These are phyloP conservation scores for Leucosporidium yakuticum DNA, from an alignment of 768 basidiomycete genomes.

Conservation along the genomic window DNA sequence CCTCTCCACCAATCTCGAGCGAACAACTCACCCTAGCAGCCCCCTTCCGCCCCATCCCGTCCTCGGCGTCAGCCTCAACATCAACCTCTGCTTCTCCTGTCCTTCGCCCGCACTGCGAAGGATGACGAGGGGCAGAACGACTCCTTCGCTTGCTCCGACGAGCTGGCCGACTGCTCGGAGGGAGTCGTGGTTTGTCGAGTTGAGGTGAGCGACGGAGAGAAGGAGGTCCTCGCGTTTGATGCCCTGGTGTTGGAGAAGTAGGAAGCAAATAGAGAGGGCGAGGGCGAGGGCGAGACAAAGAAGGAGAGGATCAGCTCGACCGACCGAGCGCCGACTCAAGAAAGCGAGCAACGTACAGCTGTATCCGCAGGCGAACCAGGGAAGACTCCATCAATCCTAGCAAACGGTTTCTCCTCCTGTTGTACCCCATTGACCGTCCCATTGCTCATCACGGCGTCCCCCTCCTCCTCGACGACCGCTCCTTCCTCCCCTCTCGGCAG, in stretches of 20 bases:
- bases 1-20: too few species aligned
- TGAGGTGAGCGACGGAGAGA: slow-evolving; percentile 63
- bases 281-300: not conserved
- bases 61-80: slow-evolving; percentile 20
- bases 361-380: slow-evolving; percentile 72
- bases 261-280: slow-evolving; percentile 19
- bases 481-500: slow-evolving; percentile 36
- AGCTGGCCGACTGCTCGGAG: slow-evolving; percentile 65
- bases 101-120: not conserved
- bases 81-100: not conserved
- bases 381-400: slow-evolving; percentile 73
- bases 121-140: slow-evolving; percentile 39
- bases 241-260: slow-evolving; percentile 55
- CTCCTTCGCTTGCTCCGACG: slow-evolving; percentile 74
- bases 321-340: not conserved
- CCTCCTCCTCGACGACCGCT: slow-evolving; percentile 34
- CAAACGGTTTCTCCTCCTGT: slow-evolving; percentile 54
- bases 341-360: slow-evolving; percentile 55
- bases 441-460: slow-evolving; percentile 32
- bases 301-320: slow-evolving; percentile 25
- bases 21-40: slow-evolving; percentile 22
- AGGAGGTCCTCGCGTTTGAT: slow-evolving; percentile 64
- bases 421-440: slow-evolving; percentile 22
- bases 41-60: slow-evolving; percentile 30
- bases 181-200: slow-evolving; percentile 48